Base-by-base conservation (phyloP, 129 eudicot species). In the Dittrichia graveolens region DNA sequence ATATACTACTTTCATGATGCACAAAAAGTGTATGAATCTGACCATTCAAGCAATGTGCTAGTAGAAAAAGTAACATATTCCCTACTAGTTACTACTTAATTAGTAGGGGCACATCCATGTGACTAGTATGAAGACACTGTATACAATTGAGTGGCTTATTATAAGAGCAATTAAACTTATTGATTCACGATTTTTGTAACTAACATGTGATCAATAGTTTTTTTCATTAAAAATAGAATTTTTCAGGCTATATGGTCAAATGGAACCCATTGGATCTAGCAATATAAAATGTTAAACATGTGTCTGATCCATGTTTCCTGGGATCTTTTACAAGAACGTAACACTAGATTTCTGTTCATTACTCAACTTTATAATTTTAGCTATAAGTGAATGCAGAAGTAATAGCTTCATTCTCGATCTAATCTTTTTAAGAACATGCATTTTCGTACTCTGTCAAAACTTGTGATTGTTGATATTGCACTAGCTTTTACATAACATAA, bases 81-180 rank as follows among this genome's bases (percentile, higher is more conserved):
- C 45, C 43, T 69, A 24, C 50, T 47, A 57, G 68, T 58, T 58
- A 19, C 12, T 76, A 57, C 55, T 31, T 53, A 31, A 45, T 75
- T 46, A 67, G 73, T 46, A 67, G 73, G 59, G 67, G 67, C 49
- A 74, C 45, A 49, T 63, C 73, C 73, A 65, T 53, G 79, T 72
- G 59, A 35, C 69, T 60, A 60, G 8, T 74, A 62, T 62, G 59
- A 73, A 73, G 69, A 48, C 11, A 63, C 11, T 37, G 61, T 76
- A 60, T 19, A 75, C 41, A 54, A 42, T 44, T 45, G 19, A 55
- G 15, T 58, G 50, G 80, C 59, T 37, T 55, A 40, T 62, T 69
- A 68, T 37, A 76, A 67, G 49, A 19, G 38, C 15, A 57, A 8
- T 67, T 67, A 47, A 67, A 57, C 58, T 15, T 76, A 4, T 60